Evolutionary conservation across 2,329 filamentous ascomycete species (phyloP).

Genomic region (Ophiostoma ulmi): DNA sequence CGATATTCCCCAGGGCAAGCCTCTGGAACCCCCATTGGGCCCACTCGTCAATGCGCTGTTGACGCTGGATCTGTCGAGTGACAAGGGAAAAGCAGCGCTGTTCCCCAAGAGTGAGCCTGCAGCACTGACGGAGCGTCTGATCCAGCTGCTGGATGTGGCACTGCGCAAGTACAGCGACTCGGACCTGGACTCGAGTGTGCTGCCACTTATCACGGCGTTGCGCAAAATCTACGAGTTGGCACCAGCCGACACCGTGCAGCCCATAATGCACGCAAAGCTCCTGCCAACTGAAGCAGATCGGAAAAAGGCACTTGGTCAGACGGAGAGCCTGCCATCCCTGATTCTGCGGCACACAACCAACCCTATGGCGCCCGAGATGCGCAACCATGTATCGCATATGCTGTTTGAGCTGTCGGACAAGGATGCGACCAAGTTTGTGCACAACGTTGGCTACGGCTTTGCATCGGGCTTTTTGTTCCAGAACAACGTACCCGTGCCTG

Average conservation of each 20-base stretch:
- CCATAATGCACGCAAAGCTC: constrained; percentile 59
- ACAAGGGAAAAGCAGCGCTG: constrained; percentile 50
- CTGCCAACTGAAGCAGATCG: constrained; percentile 75
- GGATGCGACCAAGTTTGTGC: constrained; percentile 72
- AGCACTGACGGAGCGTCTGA: constrained; percentile 57
- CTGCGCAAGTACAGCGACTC: constrained; percentile 58
- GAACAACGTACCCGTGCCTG: constrained; percentile 74
- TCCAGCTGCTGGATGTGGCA: constrained; percentile 64
- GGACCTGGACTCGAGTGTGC: constrained; percentile 66
- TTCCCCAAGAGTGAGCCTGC: constrained; percentile 62
- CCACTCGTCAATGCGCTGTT: constrained; percentile 74
- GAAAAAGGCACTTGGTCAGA: constrained; percentile 68
- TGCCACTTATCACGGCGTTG: constrained; percentile 70
- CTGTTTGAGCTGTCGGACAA: constrained; percentile 83
- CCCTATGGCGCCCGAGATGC: constrained; percentile 63
- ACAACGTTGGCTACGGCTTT: constrained; percentile 91
- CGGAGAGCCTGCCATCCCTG: constrained; percentile 66
- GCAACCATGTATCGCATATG: constrained; percentile 69
- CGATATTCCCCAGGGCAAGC: constrained; percentile 54
- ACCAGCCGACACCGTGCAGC: constrained; percentile 52
- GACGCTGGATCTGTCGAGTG: constrained; percentile 64
- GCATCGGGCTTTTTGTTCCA: constrained; percentile 85
- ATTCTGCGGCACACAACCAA: constrained; percentile 74
- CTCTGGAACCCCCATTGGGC: constrained; percentile 67
- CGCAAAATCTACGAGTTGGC: constrained; percentile 66